Evolutionary conservation across 352 stramenopile species (phyloP).

Genomic region (Globisporangium paddicum): DNA sequence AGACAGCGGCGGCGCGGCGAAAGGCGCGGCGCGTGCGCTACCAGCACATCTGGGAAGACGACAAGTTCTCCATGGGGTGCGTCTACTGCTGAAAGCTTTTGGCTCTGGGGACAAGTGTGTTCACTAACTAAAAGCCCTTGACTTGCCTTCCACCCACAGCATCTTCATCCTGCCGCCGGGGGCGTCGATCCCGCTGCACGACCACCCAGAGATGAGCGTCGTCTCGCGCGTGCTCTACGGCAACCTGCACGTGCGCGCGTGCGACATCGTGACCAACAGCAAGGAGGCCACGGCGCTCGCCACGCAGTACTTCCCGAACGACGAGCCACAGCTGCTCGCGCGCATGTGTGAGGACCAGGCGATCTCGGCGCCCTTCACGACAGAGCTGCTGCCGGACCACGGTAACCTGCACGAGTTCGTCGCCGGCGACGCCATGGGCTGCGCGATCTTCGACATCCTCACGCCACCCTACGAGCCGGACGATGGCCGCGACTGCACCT

Average conservation of each 20-base stretch:
- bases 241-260: slow-evolving; percentile 55
- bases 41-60: slow-evolving; percentile 79
- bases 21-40: slow-evolving; percentile 41
- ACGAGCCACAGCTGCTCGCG: slow-evolving; percentile 19
- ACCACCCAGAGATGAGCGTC: slow-evolving; percentile 84
- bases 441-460: slow-evolving; percentile 84
- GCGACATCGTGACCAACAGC: slow-evolving; percentile 34
- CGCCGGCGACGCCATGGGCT: slow-evolving; percentile 61
- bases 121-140: neutral
- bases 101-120: neutral
- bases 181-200: slow-evolving; percentile 67
- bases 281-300: neutral
- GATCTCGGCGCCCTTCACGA: slow-evolving; percentile 55
- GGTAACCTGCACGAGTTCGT: slow-evolving; percentile 81
- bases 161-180: slow-evolving; percentile 83
- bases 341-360: slow-evolving; percentile 35
- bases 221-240: slow-evolving; percentile 81
- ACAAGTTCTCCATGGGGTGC: slow-evolving; percentile 77
- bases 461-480: slow-evolving; percentile 76
- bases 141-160: slow-evolving; percentile 20
- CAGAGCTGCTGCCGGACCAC: slow-evolving; percentile 56
- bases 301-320: neutral
- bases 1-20: slow-evolving; percentile 1
- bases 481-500: slow-evolving; percentile 65
- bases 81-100: neutral